Evolutionary conservation across 2,329 filamentous ascomycete species (phyloP).

Genomic region (Corinectria fuckeliana): DNA sequence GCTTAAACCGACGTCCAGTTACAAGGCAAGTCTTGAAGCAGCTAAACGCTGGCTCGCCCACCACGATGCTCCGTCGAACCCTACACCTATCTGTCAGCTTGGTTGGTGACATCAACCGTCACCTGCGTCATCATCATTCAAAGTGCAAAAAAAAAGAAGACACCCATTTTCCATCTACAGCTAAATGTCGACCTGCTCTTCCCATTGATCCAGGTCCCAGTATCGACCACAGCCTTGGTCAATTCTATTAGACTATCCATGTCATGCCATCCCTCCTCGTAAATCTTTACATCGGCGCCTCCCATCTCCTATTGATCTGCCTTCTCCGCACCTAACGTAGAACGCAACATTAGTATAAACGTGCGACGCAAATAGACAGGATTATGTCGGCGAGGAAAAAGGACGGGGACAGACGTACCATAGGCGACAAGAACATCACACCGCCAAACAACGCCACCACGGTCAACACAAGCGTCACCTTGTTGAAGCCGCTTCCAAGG

Average conservation of each 20-base stretch:
- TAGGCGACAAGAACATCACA: constrained; percentile 79
- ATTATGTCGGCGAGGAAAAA: not conserved
- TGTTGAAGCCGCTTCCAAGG: constrained; percentile 91
- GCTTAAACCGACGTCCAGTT: not conserved
- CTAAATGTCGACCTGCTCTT: constrained; percentile 21
- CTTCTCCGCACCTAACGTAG: constrained; percentile 62
- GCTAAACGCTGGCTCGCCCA: not conserved
- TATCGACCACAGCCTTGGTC: not conserved
- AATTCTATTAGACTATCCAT: constrained; percentile 25
- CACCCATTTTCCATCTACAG: constrained; percentile 34
- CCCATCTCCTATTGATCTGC: constrained; percentile 72
- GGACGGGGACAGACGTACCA: constrained; percentile 66
- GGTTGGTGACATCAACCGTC: not conserved
- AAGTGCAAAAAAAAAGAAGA: constrained; percentile 16
- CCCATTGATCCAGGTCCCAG: constrained; percentile 19
- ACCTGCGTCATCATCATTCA: not conserved
- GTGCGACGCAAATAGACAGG: not conserved
- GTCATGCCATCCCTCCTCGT: constrained; percentile 23
- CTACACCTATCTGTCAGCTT: constrained; percentile 18
- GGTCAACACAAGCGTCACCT: constrained; percentile 81
- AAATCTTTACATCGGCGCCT: constrained; percentile 43
- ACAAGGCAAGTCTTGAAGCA: not conserved
- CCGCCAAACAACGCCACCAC: constrained; percentile 80
- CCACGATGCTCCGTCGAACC: constrained; percentile 7
- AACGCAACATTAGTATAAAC: constrained; percentile 41